Base-by-base conservation (phyloP, 768 basidiomycete genomes). In the Clitopilus passeckerianus region DNA sequence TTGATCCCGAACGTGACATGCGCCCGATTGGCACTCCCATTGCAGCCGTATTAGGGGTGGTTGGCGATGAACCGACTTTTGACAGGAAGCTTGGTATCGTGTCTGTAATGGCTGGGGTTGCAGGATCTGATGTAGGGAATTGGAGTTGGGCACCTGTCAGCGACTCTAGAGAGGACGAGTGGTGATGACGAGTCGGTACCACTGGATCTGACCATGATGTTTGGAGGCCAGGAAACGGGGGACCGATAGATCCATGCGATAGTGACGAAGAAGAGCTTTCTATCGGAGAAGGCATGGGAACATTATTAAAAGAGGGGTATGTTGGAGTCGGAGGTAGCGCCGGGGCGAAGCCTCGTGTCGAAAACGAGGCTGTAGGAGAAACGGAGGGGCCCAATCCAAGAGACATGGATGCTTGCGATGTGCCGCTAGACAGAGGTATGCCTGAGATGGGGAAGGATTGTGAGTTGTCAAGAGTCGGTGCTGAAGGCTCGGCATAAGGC, bases 1-100 rank as follows among this genome's bases (percentile, higher is more conserved):
- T 75, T 22, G 84, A 86, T 56, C 83, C 80, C 23, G 84, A 85
- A 50, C 83, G 78, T 43, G 82, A 81, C 74, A 85, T 79, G 59
- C 84, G 74, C 33, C 84, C 83, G 57, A 83, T 74, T 20, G 77
- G 70, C 18, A 72, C 70, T 57, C 71, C 71, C 27, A 76, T 71
- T 0, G 60, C 50, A 44, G 30, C 35, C 15, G 54, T 1, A 33
- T 33, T 37, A 34, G 63, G 57, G 54, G 59, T 27, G 12, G 64
- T 23, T 9, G 64, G 20, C 34, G 59, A 63, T 50, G 60, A 57
- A 33, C 60, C 54, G 44, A 9, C 44, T 46, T 46, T 7, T 50
- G 46, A 5, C 46, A 50, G 5, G 46, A 50, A 50, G 22, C 12
- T 22, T 52, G 46, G 52, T 15, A 56, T 58, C 6, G 59, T 15